phyloP scores from a whole-genome alignment of 129 eudicot species.

The Flaveria robusta region DNA sequence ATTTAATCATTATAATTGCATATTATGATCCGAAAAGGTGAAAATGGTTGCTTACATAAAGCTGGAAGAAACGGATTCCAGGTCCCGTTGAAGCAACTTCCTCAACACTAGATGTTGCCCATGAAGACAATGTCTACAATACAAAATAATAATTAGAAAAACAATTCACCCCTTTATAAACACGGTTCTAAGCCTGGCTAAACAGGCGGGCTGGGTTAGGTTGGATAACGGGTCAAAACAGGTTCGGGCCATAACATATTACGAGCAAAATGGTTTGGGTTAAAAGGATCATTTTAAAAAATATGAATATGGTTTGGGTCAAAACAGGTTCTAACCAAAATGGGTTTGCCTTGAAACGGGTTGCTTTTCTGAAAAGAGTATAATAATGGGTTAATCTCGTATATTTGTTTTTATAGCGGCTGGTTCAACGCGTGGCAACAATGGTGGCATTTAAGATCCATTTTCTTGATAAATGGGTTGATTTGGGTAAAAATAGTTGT shows the following conservation, averaged over 20 bases:
- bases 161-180: slow-evolving; percentile 12
- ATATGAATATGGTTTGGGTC: neutral
- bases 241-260: neutral
- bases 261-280: neutral
- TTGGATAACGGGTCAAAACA: neutral
- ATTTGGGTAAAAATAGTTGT: neutral
- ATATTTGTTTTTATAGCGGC: neutral
- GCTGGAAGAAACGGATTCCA: slow-evolving; percentile 96
- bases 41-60: slow-evolving; percentile 63
- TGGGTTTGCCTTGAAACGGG: neutral
- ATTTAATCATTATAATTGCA: neutral
- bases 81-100: slow-evolving; percentile 98
- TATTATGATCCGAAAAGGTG: neutral
- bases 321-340: neutral
- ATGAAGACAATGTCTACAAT: slow-evolving; percentile 77
- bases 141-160: neutral
- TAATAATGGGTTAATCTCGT: neutral
- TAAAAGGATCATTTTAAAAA: neutral
- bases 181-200: neutral
- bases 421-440: too few species aligned
- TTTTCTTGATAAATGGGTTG: neutral
- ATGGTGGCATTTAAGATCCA: neutral
- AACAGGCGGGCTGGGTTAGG: neutral
- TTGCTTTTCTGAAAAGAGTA: neutral
- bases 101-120: slow-evolving; percentile 96